phyloP scores from a whole-genome alignment of 2,329 filamentous ascomycete genomes.

The Neopestalotiopsis sp. region DNA sequence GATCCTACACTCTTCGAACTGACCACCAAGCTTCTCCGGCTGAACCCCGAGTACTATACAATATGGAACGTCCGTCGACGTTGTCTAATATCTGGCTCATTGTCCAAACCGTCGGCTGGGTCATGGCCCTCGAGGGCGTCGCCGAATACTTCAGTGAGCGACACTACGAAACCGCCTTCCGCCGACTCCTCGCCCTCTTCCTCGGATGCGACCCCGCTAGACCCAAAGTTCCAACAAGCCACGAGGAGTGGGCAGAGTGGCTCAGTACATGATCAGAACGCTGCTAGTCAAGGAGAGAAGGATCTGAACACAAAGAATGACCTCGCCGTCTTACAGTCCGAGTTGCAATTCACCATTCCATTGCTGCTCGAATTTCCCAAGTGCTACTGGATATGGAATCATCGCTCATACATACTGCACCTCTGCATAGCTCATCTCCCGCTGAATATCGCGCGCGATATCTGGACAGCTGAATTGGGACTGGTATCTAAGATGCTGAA shows the following conservation, averaged over 20 bases:
- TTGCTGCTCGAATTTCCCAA: slow-evolving; percentile 88
- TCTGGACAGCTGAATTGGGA: slow-evolving; percentile 86
- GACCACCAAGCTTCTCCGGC: slow-evolving; percentile 73
- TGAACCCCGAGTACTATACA: slow-evolving; percentile 90
- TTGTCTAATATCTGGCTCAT: slow-evolving; percentile 65
- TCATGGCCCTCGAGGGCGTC: slow-evolving; percentile 60
- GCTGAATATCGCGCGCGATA: slow-evolving; percentile 55
- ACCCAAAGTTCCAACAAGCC: slow-evolving; percentile 50
- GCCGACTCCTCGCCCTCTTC: slow-evolving; percentile 61
- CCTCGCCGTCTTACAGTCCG: slow-evolving; percentile 66
- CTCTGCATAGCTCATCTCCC: slow-evolving; percentile 71
- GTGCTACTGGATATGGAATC: slow-evolving; percentile 99
- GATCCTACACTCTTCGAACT: slow-evolving; percentile 65
- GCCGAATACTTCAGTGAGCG: slow-evolving; percentile 57
- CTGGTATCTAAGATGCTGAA: slow-evolving; percentile 87
- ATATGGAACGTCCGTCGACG: slow-evolving; percentile 88
- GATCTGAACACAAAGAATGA: slow-evolving; percentile 28
- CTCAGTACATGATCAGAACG: slow-evolving; percentile 54
- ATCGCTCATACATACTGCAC: slow-evolving; percentile 83
- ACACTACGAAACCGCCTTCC: slow-evolving; percentile 66
- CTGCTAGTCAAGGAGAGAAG: slow-evolving; percentile 3
- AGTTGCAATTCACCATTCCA: slow-evolving; percentile 83
- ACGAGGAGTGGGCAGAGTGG: slow-evolving; percentile 56
- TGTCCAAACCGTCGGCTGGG: slow-evolving; percentile 51
- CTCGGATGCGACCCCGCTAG: slow-evolving; percentile 55